Conservation (phyloP, 345 rosid species). For the Moricandia arvensis region DNA sequence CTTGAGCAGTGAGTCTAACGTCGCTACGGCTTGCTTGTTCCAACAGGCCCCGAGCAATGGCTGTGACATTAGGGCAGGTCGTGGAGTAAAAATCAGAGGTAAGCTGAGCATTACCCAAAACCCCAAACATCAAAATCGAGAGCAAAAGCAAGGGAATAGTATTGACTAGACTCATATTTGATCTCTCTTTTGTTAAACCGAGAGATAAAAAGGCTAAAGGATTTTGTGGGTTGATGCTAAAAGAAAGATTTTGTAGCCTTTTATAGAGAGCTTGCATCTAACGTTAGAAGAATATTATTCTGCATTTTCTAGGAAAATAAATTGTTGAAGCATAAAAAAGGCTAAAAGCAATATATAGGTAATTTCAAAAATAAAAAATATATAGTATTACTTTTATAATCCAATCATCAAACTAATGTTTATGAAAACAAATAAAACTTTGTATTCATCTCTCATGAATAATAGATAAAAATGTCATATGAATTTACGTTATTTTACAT, state of each 20-base stretch:
- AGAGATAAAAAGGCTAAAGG: conserved; percentile 7
- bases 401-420: not conserved
- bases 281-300: conserved; percentile 6
- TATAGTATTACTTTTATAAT: too few relatives aligned
- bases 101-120: conserved; percentile 23
- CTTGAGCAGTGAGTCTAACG: conserved; percentile 34
- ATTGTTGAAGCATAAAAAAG: not conserved
- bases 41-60: conserved; percentile 25
- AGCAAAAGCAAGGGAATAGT: not conserved
- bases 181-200: not conserved
- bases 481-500: too few relatives aligned
- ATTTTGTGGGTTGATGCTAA: conserved; percentile 4
- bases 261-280: conserved; percentile 21
- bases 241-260: not conserved
- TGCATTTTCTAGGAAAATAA: not conserved
- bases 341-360: not conserved
- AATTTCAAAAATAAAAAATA: too few relatives aligned
- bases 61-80: conserved; percentile 29
- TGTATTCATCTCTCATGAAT: not conserved
- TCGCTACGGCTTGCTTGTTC: conserved; percentile 32
- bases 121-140: conserved; percentile 11
- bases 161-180: conserved; percentile 26
- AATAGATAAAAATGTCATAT: too few relatives aligned
- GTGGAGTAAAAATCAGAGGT: conserved; percentile 27
- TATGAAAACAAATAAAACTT: too few relatives aligned